Percentiles rank a stretch among this genome's conserved stretches.
Evolutionary conservation across 768 basidiomycete genomes (phyloP).

Genomic region (Termitomyces eurrhizus): DNA sequence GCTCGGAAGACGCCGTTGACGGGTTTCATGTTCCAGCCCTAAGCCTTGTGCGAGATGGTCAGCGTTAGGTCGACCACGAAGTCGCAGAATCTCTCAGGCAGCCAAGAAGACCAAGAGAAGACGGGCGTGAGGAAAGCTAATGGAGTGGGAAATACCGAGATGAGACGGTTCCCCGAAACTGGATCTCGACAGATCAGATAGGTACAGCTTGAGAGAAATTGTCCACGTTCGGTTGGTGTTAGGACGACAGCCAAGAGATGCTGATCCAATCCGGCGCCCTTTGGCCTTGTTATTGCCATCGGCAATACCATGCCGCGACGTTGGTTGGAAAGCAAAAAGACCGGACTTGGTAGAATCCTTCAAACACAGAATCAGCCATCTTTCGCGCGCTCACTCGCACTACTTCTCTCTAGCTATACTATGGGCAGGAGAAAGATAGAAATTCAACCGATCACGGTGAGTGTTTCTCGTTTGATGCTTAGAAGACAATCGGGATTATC

Average conservation of each 20-base stretch:
- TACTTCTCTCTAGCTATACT: not conserved
- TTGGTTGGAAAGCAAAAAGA: constrained; percentile 10
- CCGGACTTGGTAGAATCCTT: constrained; percentile 3
- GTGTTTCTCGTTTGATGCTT: constrained; percentile 20
- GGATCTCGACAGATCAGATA: constrained; percentile 12
- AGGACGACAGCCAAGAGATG: constrained; percentile 1
- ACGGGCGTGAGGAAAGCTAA: not conserved
- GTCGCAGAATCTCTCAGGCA: not conserved
- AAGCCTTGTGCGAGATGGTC: not conserved
- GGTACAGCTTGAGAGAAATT: constrained; percentile 10
- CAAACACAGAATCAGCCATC: constrained; percentile 10
- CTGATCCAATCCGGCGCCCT: constrained; percentile 13
- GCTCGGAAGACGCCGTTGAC: not conserved
- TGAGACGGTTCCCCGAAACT: constrained; percentile 3
- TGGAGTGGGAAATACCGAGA: constrained; percentile 5
- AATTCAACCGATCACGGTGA: constrained; percentile 74
- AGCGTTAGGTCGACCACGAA: not conserved
- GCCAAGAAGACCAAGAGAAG: not conserved
- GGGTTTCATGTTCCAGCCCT: not conserved
- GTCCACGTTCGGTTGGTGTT: constrained; percentile 6
- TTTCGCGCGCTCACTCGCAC: constrained; percentile 5
- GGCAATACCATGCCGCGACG: constrained; percentile 9
- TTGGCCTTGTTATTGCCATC: constrained; percentile 13
- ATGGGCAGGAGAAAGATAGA: constrained; percentile 79
- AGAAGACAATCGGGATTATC: not conserved